These are phyloP conservation scores for Fusarium lateritium DNA, from an alignment of 2,329 filamentous ascomycete species.

Conservation along the genomic window DNA sequence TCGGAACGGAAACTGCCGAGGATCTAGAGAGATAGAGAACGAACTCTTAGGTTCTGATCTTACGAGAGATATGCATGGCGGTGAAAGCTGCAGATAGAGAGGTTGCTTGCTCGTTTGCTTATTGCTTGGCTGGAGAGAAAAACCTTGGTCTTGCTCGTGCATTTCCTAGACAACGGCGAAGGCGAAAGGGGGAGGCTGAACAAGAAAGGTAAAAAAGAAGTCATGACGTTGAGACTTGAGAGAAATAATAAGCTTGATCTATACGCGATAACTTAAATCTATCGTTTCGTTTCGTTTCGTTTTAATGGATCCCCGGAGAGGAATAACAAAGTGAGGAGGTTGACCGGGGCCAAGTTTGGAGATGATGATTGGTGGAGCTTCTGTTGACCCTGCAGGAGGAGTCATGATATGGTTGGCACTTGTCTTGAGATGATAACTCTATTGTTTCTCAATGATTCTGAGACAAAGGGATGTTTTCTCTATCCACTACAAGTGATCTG, in stretches of 20 bases:
- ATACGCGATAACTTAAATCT: slow-evolving; percentile 24
- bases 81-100: slow-evolving; percentile 15
- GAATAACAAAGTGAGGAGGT: slow-evolving; percentile 27
- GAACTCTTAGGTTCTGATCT: background rate
- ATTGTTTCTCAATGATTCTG: slow-evolving; percentile 1
- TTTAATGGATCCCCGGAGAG: slow-evolving; percentile 14
- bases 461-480: slow-evolving; percentile 6
- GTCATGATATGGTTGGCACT: slow-evolving; percentile 36
- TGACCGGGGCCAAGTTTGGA: slow-evolving; percentile 10
- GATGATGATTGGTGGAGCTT: slow-evolving; percentile 33
- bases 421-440: slow-evolving; percentile 25
- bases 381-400: slow-evolving; percentile 27
- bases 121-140: background rate
- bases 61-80: slow-evolving; percentile 13
- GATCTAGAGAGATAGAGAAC: background rate
- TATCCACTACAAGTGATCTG: background rate
- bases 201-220: slow-evolving; percentile 21
- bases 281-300: slow-evolving; percentile 18
- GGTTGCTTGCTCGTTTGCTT: background rate
- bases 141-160: background rate
- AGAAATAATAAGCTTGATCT: slow-evolving; percentile 34
- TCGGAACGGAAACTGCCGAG: slow-evolving; percentile 38
- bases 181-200: slow-evolving; percentile 12
- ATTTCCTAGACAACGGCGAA: slow-evolving; percentile 5
- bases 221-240: slow-evolving; percentile 37